A percentile compares a stretch with the other conserved stretches of the same genome.
Conservation (phyloP, 2,329 filamentous ascomycete species). For the Alternaria triticina region DNA sequence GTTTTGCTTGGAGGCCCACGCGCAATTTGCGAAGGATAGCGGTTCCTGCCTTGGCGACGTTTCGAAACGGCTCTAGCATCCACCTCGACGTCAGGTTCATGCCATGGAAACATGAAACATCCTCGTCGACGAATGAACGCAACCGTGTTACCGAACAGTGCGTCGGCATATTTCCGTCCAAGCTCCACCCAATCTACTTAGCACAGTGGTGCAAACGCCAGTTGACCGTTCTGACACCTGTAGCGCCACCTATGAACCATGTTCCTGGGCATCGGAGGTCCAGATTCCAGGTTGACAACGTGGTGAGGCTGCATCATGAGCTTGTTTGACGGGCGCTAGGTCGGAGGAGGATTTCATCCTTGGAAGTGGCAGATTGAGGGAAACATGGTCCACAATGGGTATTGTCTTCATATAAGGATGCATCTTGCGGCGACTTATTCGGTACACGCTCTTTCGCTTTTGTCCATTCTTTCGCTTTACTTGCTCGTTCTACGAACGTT, state of each 20-base stretch:
- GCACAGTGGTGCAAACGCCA: constrained; percentile 22
- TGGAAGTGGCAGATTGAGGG: constrained; percentile 27
- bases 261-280: constrained; percentile 16
- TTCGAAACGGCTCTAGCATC: constrained; percentile 26
- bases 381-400: constrained; percentile 19
- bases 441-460: constrained; percentile 17
- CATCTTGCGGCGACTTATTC: neutral
- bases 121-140: constrained; percentile 15
- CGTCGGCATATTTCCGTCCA: constrained; percentile 16
- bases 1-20: constrained; percentile 6
- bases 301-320: constrained; percentile 14
- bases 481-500: constrained; percentile 23
- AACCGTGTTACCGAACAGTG: neutral
- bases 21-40: constrained; percentile 8
- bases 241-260: constrained; percentile 17
- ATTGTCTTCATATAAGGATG: constrained; percentile 21
- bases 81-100: constrained; percentile 17
- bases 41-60: constrained; percentile 21
- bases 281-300: constrained; percentile 13
- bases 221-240: constrained; percentile 22
- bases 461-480: constrained; percentile 17
- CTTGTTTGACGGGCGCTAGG: constrained; percentile 13
- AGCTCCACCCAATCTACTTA: constrained; percentile 34
- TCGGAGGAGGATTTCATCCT: constrained; percentile 11
- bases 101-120: constrained; percentile 17